Evolutionary conservation across 805 yeast species (phyloP), one percentile per base, ranked within the genome.

Genomic region (Zygosaccharomyces pseudorouxii): DNA sequence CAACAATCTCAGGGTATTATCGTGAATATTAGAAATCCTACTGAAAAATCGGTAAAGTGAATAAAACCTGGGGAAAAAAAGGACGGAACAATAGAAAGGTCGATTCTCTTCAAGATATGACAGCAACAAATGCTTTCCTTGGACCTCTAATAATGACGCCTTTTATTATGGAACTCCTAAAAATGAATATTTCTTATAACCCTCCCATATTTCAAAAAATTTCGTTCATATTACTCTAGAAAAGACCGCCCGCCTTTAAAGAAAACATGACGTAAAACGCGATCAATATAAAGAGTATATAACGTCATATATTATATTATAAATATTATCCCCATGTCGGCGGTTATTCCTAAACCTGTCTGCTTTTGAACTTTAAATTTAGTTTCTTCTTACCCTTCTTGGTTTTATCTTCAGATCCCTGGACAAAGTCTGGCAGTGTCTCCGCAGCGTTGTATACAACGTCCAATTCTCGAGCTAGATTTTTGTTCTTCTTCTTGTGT

Each of bases 361-460:
- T 46, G 18, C 50, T 51, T 42, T 55, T 46, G 42, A 59, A 56
- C 35, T 57, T 57, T 4, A 55, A 41, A 37, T 58, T 58, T 33
- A 46, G 52, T 42, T 46, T 55, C 16, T 55, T 25, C 40, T 53
- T 58, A 38, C 51, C 54, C 5, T 46, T 14, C 9, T 53, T 40
- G 2, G 38, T 12, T 5, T 31, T 20, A 7, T 40, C 42, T n/a
- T 40, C 44, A 12, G 45, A 20, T 2, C 38, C 47, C 3, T 22
- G 30, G 5, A 52, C 28, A 30, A 57, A 50, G 18, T 48, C 56
- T 2, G 63, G 63, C 33, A 59, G 47, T 18, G 42, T 40, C 25
- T 52, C 47, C 9, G 59, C 49, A n/a, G 58, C 55, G 16, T 49
- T 39, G 39, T 57, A 60, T 19, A 58, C 40, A 2, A 49, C 51